A percentile compares a stretch with the other conserved stretches of the same genome.
phyloP scores from a whole-genome alignment of 805 yeast species.

The Metschnikowia santaceciliae region DNA sequence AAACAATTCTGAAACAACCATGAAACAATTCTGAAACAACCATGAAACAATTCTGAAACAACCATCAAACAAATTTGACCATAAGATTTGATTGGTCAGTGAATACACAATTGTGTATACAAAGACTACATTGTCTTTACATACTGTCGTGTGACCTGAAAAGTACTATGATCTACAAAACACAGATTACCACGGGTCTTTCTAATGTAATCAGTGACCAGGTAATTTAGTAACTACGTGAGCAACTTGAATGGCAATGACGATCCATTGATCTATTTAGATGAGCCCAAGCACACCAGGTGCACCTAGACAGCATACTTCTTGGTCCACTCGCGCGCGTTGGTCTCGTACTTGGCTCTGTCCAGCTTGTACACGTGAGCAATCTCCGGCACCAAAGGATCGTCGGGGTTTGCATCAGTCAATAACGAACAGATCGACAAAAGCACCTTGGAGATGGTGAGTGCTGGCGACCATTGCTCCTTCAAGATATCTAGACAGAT shows the following conservation, averaged over 20 bases:
- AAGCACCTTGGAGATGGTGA: constrained; percentile 92
- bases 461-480: constrained; percentile 99
- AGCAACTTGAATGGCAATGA: not conserved
- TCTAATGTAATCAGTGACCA: no score
- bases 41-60: no score
- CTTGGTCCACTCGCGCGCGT: constrained; percentile 98
- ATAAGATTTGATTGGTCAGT: no score
- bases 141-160: no score
- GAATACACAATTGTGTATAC: no score
- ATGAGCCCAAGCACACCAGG: not conserved
- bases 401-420: constrained; percentile 98
- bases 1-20: no score
- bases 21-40: no score
- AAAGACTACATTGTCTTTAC: no score
- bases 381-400: constrained; percentile 97
- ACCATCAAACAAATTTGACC: no score
- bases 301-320: constrained; percentile 78
- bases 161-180: no score
- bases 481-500: constrained; percentile 95
- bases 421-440: constrained; percentile 91
- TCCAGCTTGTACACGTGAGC: constrained; percentile 96
- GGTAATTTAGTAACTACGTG: no score
- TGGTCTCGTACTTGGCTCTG: constrained; percentile 88
- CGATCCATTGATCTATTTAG: constrained; percentile 1
- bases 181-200: no score